Percentiles rank a stretch among this genome's conserved stretches.
These are phyloP conservation scores for Alternaria triticina DNA, from an alignment of 2,329 filamentous ascomycete species.

Conservation along the genomic window DNA sequence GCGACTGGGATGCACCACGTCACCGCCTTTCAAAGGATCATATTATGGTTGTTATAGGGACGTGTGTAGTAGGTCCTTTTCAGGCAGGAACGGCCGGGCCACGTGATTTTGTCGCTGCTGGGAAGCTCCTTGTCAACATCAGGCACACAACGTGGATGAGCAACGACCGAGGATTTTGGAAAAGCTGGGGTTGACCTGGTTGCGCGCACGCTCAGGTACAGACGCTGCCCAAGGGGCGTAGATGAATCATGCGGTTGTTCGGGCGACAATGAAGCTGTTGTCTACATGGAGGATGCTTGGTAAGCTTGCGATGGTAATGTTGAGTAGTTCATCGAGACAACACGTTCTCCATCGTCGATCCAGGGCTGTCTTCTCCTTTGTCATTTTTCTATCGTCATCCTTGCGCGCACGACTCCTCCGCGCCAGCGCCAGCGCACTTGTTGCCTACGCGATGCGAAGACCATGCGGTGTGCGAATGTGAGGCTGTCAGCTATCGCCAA, in stretches of 20 bases:
- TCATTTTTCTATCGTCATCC: background rate
- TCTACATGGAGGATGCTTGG: background rate
- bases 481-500: background rate
- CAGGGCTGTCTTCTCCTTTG: background rate
- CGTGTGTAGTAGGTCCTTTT: background rate
- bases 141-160: background rate
- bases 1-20: constrained; percentile 3
- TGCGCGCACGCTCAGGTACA: background rate
- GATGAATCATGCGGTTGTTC: background rate
- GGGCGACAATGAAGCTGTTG: background rate
- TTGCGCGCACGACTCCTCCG: background rate
- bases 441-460: background rate
- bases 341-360: background rate
- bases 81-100: background rate
- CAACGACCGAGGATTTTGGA: background rate
- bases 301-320: background rate
- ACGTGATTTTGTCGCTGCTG: background rate
- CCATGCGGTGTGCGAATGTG: background rate
- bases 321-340: background rate
- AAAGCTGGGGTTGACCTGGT: constrained; percentile 3
- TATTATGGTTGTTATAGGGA: background rate
- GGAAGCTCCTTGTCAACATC: background rate
- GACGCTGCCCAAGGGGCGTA: background rate
- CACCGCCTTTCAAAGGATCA: background rate
- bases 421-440: background rate